A percentile compares a stretch with the other conserved stretches of the same genome.
Evolutionary conservation across 148 eudicot species (phyloP).

Genomic region (Camellia granthamiana): DNA sequence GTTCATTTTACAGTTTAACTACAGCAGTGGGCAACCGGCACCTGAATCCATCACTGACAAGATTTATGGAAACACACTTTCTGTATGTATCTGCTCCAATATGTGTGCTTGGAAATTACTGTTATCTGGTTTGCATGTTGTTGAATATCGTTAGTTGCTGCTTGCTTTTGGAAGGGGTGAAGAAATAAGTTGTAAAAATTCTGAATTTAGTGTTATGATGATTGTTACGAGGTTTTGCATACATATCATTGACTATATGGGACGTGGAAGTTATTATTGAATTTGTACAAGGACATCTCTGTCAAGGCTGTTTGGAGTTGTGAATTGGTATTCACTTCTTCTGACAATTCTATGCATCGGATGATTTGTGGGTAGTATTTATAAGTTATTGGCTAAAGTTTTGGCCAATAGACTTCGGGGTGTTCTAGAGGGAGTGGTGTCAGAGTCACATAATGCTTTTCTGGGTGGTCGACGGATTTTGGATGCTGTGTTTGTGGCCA

Average conservation of each 20-base stretch:
- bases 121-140: slow-evolving; percentile 2
- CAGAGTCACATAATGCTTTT: no score
- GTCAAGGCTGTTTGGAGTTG: neutral
- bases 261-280: neutral
- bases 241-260: neutral
- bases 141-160: neutral
- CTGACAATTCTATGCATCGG: no score
- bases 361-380: neutral
- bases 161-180: neutral
- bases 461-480: no score
- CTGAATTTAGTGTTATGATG: neutral
- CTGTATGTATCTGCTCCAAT: slow-evolving; percentile 50
- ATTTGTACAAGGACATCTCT: neutral
- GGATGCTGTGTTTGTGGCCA: no score
- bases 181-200: neutral
- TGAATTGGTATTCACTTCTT: slow-evolving; percentile 1
- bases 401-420: no score
- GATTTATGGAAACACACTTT: slow-evolving; percentile 96
- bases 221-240: neutral
- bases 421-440: no score
- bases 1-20: slow-evolving; percentile 71
- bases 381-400: no score
- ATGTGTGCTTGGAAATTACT: slow-evolving; percentile 7
- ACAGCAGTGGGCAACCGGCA: slow-evolving; percentile 99
- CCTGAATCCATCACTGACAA: slow-evolving; percentile 98